phyloP scores from a whole-genome alignment of 2,329 filamentous ascomycete genomes.

The Pseudogymnoascus sp. region DNA sequence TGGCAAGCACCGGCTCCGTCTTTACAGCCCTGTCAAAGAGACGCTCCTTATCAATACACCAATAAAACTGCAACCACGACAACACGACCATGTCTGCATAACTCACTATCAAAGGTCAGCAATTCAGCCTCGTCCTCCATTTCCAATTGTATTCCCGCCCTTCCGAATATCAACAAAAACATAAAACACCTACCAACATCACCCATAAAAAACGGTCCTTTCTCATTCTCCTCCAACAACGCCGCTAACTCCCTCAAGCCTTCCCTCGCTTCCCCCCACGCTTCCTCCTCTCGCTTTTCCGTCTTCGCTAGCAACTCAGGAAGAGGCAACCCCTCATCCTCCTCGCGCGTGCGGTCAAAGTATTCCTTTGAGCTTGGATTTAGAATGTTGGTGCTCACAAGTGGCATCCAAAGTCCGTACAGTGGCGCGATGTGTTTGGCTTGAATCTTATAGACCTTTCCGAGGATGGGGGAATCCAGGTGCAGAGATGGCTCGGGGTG shows the following conservation, averaged over 20 bases:
- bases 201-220: constrained; percentile 57
- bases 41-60: constrained; percentile 30
- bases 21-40: constrained; percentile 34
- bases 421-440: constrained; percentile 29
- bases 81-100: constrained; percentile 55
- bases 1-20: constrained; percentile 20
- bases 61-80: constrained; percentile 39
- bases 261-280: constrained; percentile 40
- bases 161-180: not conserved
- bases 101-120: constrained; percentile 27
- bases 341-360: constrained; percentile 47
- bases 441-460: constrained; percentile 38
- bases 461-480: constrained; percentile 46
- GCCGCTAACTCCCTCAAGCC: constrained; percentile 38
- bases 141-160: not conserved
- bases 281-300: constrained; percentile 41
- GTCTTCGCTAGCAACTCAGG: constrained; percentile 36
- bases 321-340: constrained; percentile 45
- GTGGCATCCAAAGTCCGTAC: constrained; percentile 38
- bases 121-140: not conserved
- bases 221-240: constrained; percentile 34
- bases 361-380: constrained; percentile 44
- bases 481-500: constrained; percentile 53
- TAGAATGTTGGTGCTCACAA: constrained; percentile 45
- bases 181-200: constrained; percentile 29